Conservation (phyloP, 306 rosid species). For the Lathyrus aphaca region DNA sequence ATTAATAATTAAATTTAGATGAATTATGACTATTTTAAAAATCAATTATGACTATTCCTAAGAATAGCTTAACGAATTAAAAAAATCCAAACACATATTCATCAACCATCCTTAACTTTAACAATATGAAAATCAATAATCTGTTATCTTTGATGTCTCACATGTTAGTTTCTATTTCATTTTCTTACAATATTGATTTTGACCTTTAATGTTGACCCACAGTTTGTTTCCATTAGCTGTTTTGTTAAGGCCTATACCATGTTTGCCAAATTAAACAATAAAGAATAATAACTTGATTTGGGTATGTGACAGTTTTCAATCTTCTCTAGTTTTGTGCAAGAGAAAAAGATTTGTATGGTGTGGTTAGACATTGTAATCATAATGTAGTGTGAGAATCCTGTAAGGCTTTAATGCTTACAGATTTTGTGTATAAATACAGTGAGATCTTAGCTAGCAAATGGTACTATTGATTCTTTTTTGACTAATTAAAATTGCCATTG, state of each 20-base stretch:
- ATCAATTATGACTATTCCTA: too few relatives aligned
- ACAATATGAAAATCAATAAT: too few relatives aligned
- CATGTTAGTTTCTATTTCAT: too few relatives aligned
- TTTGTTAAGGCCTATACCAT: not conserved
- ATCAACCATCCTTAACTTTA: too few relatives aligned
- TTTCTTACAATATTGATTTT: not conserved
- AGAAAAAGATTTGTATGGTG: slow-evolving; percentile 32
- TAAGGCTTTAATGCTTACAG: slow-evolving; percentile 31
- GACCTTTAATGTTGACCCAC: slow-evolving; percentile 36
- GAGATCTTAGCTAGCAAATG: slow-evolving; percentile 37
- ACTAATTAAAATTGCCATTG: slow-evolving; percentile 24
- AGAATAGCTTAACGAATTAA: too few relatives aligned
- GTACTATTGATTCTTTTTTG: slow-evolving; percentile 35
- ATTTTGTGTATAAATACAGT: slow-evolving; percentile 41
- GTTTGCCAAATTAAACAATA: slow-evolving; percentile 25
- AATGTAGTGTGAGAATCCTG: slow-evolving; percentile 39
- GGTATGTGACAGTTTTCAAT: slow-evolving; percentile 23
- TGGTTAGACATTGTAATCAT: slow-evolving; percentile 33
- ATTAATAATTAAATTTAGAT: too few relatives aligned
- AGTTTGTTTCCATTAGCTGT: not conserved
- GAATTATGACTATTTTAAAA: too few relatives aligned
- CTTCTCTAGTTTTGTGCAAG: not conserved
- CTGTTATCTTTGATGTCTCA: too few relatives aligned
- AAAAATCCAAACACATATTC: too few relatives aligned
- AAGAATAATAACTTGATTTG: not conserved